phyloP scores from a whole-genome alignment of 768 basidiomycete species.

The Suillus plorans region DNA sequence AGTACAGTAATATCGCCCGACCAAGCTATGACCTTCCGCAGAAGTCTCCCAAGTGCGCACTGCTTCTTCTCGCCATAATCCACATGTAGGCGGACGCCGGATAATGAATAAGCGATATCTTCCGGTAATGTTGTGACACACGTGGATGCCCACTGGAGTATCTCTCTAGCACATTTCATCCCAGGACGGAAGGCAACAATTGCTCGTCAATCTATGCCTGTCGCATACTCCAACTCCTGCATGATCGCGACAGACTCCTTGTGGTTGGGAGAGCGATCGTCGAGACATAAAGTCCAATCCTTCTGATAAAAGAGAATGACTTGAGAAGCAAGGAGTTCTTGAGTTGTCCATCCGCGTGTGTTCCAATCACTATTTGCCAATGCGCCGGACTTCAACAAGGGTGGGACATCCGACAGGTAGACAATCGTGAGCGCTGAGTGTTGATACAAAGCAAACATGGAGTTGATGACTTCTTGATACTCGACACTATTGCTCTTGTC shows the following conservation, averaged over 20 bases:
- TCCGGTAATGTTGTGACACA: neutral
- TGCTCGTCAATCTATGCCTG: neutral
- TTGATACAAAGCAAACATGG: neutral
- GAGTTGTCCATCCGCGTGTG: neutral
- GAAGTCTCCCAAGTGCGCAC: neutral
- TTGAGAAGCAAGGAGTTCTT: neutral
- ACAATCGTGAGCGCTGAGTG: neutral
- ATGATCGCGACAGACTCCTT: neutral
- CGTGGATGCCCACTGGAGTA: neutral
- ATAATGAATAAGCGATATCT: neutral
- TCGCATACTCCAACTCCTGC: neutral
- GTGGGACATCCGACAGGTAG: neutral
- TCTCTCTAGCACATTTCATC: neutral
- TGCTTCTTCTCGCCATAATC: neutral
- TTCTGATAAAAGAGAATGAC: neutral
- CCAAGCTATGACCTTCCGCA: neutral
- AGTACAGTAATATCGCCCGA: neutral
- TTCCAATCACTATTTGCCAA: neutral
- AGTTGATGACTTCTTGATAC: neutral
- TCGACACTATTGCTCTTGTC: neutral
- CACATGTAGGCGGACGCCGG: neutral
- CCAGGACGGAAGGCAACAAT: neutral
- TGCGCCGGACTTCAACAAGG: neutral
- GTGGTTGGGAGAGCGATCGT: neutral
- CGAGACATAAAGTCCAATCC: neutral